Conservation (phyloP, 257 asterid genomes). For the Solanum piurae region DNA sequence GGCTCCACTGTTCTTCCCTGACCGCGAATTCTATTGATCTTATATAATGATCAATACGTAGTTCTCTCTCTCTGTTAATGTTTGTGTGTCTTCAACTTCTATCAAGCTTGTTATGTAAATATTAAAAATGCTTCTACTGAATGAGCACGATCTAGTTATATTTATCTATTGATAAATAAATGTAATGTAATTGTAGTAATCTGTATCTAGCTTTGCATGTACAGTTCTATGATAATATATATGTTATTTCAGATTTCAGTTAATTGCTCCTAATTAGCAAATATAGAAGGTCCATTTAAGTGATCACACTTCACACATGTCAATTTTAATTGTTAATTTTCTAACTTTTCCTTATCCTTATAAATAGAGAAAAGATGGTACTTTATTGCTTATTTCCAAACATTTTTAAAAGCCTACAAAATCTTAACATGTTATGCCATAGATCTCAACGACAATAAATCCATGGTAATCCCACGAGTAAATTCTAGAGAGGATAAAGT, state of each 20-base stretch:
- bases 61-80: background rate
- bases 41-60: background rate
- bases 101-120: background rate
- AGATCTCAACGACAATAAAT: background rate
- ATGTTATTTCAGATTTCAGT: background rate
- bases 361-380: background rate
- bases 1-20: conserved; percentile 72
- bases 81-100: background rate
- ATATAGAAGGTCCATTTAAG: background rate
- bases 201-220: background rate
- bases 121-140: background rate
- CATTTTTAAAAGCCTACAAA: background rate
- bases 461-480: background rate
- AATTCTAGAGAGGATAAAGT: no score
- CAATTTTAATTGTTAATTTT: background rate
- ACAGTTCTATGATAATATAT: background rate
- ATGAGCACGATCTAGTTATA: background rate
- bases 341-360: background rate
- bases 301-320: background rate
- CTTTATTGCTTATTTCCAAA: background rate
- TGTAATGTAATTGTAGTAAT: background rate
- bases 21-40: conserved; percentile 42
- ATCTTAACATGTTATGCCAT: background rate
- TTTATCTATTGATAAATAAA: background rate
- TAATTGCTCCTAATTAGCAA: background rate